Evolutionary conservation across 78 protist species (phyloP), one percentile per base, ranked within the genome.

Genomic region (Planoprotostelium fungivorum): DNA sequence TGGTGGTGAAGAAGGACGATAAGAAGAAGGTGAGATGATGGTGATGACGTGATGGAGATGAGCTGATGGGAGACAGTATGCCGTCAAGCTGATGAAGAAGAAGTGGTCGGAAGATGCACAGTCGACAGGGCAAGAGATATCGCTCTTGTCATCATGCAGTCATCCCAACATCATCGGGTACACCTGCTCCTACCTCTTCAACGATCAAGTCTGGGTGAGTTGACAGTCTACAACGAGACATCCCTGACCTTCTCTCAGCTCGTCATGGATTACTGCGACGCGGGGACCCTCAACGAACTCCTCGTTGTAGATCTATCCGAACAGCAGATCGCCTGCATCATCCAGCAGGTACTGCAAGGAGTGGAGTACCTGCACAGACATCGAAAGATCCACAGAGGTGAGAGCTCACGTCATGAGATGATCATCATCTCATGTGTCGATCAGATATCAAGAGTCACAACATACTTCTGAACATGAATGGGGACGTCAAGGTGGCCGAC

Each of bases 381-480:
- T 10, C 88, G 94, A 84, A 85, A 96, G n/a, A 93, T 97, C 35
- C 99, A 98, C 88, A 90, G 99, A 34, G 73, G 73, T 51, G 73
- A 51, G 73, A 25, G 5, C 73, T 51, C 16, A 16, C 73, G 73
- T 51, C 5, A 51, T 16, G 16, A 16, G 16, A 16, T 5, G 73
- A 16, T 5, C 31, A 16, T 25, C 31, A 16, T 5, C 73, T 51
- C 31, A 51, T 16, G 73, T 51, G 73, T 51, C 5, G n/a, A n/a
- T n/a, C 73, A 51, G 99, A 98, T 87, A 95, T 98, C 34, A 98
- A 98, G 90, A 63, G 92, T 29, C 99, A 98, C 89, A 98, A 98
- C 90, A 85, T 98, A 28, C 94, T 98, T 34, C 29, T 98, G 35
- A 90, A 85, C 37, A 31, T 51, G 0, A 89, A 96, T 35, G 99